Percentiles rank a stretch among this genome's conserved stretches.
phyloP scores from a whole-genome alignment of 2,329 filamentous ascomycete genomes.

The Intubia oerlemansii region DNA sequence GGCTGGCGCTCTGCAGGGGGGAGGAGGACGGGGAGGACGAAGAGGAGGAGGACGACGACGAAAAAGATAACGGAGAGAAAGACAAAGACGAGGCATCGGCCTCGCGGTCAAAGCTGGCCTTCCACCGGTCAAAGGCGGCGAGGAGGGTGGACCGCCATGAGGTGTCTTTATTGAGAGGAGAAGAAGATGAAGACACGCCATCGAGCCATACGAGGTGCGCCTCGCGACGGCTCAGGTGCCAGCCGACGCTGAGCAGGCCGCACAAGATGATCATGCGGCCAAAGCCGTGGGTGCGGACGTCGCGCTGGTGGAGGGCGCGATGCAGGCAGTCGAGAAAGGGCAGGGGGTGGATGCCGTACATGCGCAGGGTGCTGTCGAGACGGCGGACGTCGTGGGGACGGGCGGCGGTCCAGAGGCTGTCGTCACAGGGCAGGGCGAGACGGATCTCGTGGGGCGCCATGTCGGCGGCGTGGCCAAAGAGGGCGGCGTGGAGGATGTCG shows the following conservation, averaged over 20 bases:
- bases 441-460: slow-evolving; percentile 86
- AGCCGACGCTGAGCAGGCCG: slow-evolving; percentile 72
- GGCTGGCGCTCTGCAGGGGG: slow-evolving; percentile 58
- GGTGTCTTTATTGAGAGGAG: too few species aligned
- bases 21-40: too few species aligned
- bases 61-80: too few species aligned
- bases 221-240: slow-evolving; percentile 78
- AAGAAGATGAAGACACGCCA: too few species aligned
- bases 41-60: too few species aligned
- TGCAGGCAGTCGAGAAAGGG: slow-evolving; percentile 75
- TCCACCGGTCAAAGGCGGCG: slow-evolving; percentile 72
- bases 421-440: slow-evolving; percentile 68
- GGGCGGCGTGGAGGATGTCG: slow-evolving; percentile 73
- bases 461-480: slow-evolving; percentile 78
- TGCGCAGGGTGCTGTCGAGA: slow-evolving; percentile 53
- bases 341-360: slow-evolving; percentile 58
- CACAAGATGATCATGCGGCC: slow-evolving; percentile 82
- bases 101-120: slow-evolving; percentile 60
- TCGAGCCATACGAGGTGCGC: slow-evolving; percentile 65
- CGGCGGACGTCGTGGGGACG: slow-evolving; percentile 57
- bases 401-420: slow-evolving; percentile 65
- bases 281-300: slow-evolving; percentile 69
- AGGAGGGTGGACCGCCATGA: slow-evolving; percentile 63
- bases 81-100: too few species aligned
- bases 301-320: slow-evolving; percentile 58